phyloP scores from a whole-genome alignment of 768 basidiomycete genomes.

The Strobilomyces dryophilus region DNA sequence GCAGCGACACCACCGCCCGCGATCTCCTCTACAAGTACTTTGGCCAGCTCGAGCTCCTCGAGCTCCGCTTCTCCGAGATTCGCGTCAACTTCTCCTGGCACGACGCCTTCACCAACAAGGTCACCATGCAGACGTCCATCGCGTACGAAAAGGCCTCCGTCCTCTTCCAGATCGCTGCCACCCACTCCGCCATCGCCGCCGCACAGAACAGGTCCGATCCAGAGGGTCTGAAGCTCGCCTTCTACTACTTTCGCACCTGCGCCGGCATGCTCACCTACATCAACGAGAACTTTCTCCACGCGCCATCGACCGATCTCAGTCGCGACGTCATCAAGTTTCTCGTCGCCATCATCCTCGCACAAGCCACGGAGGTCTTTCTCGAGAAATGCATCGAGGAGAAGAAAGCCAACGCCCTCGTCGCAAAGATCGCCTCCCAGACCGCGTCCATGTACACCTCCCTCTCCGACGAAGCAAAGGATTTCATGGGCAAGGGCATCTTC shows the following conservation, averaged over 20 bases:
- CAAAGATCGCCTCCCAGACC: conserved; percentile 82
- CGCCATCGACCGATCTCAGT: conserved; percentile 91
- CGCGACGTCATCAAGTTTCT: conserved; percentile 94
- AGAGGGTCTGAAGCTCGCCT: conserved; percentile 90
- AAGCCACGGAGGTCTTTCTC: conserved; percentile 94
- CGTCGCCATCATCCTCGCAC: conserved; percentile 81
- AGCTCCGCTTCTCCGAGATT: conserved; percentile 95
- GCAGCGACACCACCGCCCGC: conserved; percentile 91
- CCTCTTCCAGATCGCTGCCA: conserved; percentile 92
- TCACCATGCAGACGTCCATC: conserved; percentile 91
- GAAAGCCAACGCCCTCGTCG: conserved; percentile 71
- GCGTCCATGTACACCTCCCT: conserved; percentile 77
- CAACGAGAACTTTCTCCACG: conserved; percentile 99
- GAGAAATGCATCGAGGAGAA: conserved; percentile 95
- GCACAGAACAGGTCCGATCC: conserved; percentile 84
- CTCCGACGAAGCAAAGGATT: conserved; percentile 93
- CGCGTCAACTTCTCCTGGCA: conserved; percentile 95
- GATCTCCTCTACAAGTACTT: conserved; percentile 99
- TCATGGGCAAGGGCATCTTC: conserved; percentile 93
- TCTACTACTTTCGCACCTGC: conserved; percentile 84
- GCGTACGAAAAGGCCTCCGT: conserved; percentile 98
- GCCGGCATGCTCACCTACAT: conserved; percentile 98
- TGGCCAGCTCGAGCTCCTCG: conserved; percentile 95
- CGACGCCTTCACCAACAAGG: conserved; percentile 94
- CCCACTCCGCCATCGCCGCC: conserved; percentile 87